Evolutionary conservation across 2,329 filamentous ascomycete species (phyloP), one percentile per base, ranked within the genome.

Genomic region (Hypomyces perniciosus): DNA sequence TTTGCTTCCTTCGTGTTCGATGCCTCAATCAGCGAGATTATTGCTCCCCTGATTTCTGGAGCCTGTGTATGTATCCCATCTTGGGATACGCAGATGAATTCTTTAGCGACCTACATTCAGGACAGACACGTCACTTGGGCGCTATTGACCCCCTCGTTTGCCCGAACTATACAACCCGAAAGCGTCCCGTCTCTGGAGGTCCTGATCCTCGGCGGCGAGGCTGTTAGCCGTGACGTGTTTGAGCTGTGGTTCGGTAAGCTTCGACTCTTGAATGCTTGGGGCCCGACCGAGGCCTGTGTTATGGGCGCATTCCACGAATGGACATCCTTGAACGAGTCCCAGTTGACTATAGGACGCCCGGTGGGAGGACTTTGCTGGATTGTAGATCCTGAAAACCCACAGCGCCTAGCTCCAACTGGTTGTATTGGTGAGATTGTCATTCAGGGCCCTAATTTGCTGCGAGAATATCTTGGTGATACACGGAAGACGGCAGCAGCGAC

Each of bases 181-280:
- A 26, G 20, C 4, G 31, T 55, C 0, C 48, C 50, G 6, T 39
- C 27, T 7, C 28, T 58, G 2, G 30, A 47, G 9, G 8, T 27
- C 3, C 44, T 50, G 2, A 41, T 56, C 5, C 40, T 53, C 1
- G 50, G 31, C 2, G 55, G 55, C 4, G 55, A 56, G 26, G 20
- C 46, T 9, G 26, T 53, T 4, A 40, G 46, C 1, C 20, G 9
- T 6, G 42, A 46, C 12, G 29, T 55, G 2, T 8, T 55, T 4
- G 48, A 51, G 6, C 9, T 6, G 7, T 56, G 53, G 53, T 30
- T 35, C 20, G 43, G 37, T 8, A 13, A 45, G 8, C 46, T 42
- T 31, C 34, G 40, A 5, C 27, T 58, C n/a, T 29, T 57, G 20
- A 57, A 58, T 12, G 49, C 29, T 8, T 57, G 55, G 13, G 56